Conservation (phyloP, 2,329 filamentous ascomycete species). For the Colletotrichum cordylinicola region DNA sequence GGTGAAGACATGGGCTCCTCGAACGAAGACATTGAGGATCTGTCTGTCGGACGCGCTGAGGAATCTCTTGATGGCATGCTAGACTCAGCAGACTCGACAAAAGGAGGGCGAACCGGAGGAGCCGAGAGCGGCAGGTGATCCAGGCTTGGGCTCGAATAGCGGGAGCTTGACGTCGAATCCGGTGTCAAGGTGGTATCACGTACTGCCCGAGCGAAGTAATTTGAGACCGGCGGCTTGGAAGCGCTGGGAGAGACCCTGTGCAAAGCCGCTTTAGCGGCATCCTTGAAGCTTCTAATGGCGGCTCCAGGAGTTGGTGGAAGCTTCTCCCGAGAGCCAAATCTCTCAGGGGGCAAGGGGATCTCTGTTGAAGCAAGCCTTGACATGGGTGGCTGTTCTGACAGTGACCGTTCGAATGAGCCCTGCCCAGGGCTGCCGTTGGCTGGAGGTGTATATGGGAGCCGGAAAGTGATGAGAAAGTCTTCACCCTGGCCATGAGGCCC, state of each 20-base stretch:
- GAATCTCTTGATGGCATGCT: slow-evolving; percentile 9
- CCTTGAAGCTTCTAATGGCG: slow-evolving; percentile 32
- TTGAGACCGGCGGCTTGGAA: slow-evolving; percentile 20
- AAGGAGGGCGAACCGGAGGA: not conserved
- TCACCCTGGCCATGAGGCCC: not conserved
- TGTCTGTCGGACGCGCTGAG: slow-evolving; percentile 12
- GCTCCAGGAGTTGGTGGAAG: not conserved
- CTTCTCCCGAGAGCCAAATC: not conserved
- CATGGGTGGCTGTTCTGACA: not conserved
- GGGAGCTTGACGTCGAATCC: slow-evolving; percentile 16
- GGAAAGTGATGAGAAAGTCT: slow-evolving; percentile 13
- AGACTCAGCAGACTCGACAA: not conserved
- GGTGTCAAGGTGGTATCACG: slow-evolving; percentile 3
- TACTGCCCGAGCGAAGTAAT: slow-evolving; percentile 6
- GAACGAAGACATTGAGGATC: slow-evolving; percentile 34
- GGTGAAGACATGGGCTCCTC: slow-evolving; percentile 39
- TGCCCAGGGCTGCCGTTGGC: not conserved
- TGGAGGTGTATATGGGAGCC: slow-evolving; percentile 18
- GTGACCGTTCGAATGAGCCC: slow-evolving; percentile 4
- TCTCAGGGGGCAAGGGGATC: not conserved
- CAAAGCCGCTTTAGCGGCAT: slow-evolving; percentile 39
- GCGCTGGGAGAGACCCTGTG: slow-evolving; percentile 22
- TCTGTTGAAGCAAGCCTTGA: not conserved
- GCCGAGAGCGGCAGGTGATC: not conserved
- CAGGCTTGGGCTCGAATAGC: slow-evolving; percentile 10